Evolutionary conservation across 257 asterid species (phyloP).

Genomic region (Ocimum tenuiflorum): DNA sequence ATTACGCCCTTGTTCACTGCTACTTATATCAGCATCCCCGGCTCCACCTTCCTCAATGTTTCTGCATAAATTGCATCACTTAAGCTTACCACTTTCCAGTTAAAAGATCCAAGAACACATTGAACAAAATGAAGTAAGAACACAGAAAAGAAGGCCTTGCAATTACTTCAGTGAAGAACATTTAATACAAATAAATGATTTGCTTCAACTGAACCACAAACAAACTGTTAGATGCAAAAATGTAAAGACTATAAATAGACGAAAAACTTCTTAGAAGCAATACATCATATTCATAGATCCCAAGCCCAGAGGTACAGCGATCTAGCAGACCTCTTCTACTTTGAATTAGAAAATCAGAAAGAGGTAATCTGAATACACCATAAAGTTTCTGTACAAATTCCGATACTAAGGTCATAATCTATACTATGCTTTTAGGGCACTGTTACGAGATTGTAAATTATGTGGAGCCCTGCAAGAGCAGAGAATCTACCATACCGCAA

Average conservation of each 20-base stretch:
- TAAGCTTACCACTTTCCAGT: conserved; percentile 13
- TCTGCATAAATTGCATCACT: conserved; percentile 40
- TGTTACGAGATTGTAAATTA: background rate
- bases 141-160: background rate
- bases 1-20: conserved; percentile 39
- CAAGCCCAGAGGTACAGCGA: background rate
- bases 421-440: conserved; percentile 10
- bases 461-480: background rate
- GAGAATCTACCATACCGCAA: conserved; percentile 2
- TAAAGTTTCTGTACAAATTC: background rate
- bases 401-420: background rate
- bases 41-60: conserved; percentile 73
- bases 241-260: conserved; percentile 1
- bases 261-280: background rate
- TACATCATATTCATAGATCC: background rate
- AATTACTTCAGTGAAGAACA: background rate
- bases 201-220: conserved; percentile 14
- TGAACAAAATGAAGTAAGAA: conserved; percentile 11
- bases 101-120: conserved; percentile 6
- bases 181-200: background rate
- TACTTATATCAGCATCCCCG: conserved; percentile 40
- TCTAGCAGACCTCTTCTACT: background rate
- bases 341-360: background rate
- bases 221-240: background rate
- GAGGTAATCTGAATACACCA: background rate